phyloP scores from a whole-genome alignment of 2,329 filamentous ascomycete species.

The Delphinella strobiligena region DNA sequence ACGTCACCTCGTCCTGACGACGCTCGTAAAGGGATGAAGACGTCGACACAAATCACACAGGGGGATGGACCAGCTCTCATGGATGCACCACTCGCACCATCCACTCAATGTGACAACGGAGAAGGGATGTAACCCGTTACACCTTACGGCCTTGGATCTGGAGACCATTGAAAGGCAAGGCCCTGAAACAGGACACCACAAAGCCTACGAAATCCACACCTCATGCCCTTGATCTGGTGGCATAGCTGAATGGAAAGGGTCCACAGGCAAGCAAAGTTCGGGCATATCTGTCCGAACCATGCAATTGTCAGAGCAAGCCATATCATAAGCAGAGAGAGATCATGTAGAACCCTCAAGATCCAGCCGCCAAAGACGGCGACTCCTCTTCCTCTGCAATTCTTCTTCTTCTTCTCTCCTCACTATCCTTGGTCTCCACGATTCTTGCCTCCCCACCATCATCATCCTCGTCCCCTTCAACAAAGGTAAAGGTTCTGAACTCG shows the following conservation, averaged over 20 bases:
- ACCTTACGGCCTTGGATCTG: too few relatives aligned
- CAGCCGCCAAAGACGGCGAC: slow-evolving; percentile 2
- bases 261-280: not conserved
- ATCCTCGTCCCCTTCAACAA: slow-evolving; percentile 15
- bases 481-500: slow-evolving; percentile 17
- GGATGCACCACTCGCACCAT: not conserved
- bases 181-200: too few relatives aligned
- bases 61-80: not conserved
- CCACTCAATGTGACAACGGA: not conserved
- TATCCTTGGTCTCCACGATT: slow-evolving; percentile 18
- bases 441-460: too few relatives aligned
- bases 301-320: not conserved
- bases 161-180: too few relatives aligned
- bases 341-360: not conserved
- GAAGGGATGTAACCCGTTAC: not conserved
- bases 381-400: slow-evolving; percentile 1
- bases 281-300: not conserved
- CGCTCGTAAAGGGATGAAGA: too few relatives aligned
- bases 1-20: too few relatives aligned
- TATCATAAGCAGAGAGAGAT: too few relatives aligned
- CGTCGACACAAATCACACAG: too few relatives aligned
- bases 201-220: too few relatives aligned
- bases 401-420: slow-evolving; percentile 9
- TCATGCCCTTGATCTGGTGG: too few relatives aligned
- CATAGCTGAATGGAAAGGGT: too few relatives aligned